A percentile compares a stretch with the other conserved stretches of the same genome.
phyloP scores from a whole-genome alignment of 805 yeast genomes.

The Sugiyamaella boreocaroliniensis region DNA sequence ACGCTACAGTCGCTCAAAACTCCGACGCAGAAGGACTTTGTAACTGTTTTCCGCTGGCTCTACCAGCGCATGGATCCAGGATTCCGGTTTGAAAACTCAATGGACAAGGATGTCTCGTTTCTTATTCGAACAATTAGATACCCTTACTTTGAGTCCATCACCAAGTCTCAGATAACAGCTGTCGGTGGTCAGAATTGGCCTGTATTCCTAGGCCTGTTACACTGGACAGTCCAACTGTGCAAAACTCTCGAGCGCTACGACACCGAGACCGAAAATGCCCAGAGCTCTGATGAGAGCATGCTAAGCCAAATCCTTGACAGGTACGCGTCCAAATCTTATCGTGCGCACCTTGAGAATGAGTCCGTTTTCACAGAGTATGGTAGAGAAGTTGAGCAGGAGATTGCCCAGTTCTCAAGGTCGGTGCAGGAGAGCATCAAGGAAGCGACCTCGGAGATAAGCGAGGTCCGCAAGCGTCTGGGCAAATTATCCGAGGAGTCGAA shows the following conservation, averaged over 20 bases:
- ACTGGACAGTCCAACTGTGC: conserved; percentile 68
- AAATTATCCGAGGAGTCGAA: conserved; percentile 41
- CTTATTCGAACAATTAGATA: conserved; percentile 60
- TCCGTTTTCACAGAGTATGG: conserved; percentile 54
- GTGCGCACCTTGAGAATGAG: conserved; percentile 54
- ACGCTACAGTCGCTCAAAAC: conserved; percentile 55
- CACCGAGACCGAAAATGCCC: conserved; percentile 29
- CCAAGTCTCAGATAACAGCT: conserved; percentile 80
- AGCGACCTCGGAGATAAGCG: conserved; percentile 37
- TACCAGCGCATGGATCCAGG: conserved; percentile 75
- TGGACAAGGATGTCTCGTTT: conserved; percentile 69
- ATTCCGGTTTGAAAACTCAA: conserved; percentile 56
- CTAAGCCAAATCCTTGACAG: conserved; percentile 48
- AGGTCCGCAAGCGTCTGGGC: conserved; percentile 36
- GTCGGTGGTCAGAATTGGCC: conserved; percentile 88
- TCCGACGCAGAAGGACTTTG: conserved; percentile 87
- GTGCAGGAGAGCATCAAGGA: conserved; percentile 42
- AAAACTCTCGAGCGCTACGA: conserved; percentile 38
- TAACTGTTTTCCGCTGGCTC: conserved; percentile 69
- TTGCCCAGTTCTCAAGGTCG: conserved; percentile 44
- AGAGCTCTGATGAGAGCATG: conserved; percentile 37
- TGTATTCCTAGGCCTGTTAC: conserved; percentile 68
- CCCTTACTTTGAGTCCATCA: conserved; percentile 74
- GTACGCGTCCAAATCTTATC: conserved; percentile 62
- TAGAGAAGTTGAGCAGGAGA: conserved; percentile 50